Percentiles rank a stretch among this genome's conserved stretches.
These are phyloP conservation scores for Candida vaughaniae DNA, from an alignment of 805 yeast species.

Conservation along the genomic window DNA sequence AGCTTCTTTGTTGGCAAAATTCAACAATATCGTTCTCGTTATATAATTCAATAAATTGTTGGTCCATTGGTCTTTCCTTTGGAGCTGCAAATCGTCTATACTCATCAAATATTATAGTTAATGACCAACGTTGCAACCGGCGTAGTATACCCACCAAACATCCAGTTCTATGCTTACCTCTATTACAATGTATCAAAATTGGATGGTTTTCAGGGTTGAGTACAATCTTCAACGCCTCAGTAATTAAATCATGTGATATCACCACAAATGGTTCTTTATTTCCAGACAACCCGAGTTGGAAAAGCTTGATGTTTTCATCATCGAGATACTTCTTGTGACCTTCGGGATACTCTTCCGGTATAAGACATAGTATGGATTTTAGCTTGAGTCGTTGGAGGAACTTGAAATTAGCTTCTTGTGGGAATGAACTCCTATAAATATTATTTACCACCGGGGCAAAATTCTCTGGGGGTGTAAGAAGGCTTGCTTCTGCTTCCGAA, in stretches of 20 bases:
- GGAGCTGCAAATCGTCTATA: conserved; percentile 94
- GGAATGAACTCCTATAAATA: conserved; percentile 87
- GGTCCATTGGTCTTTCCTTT: conserved; percentile 92
- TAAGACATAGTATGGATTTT: conserved; percentile 75
- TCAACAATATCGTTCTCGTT: conserved; percentile 61
- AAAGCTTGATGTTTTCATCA: conserved; percentile 61
- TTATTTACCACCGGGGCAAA: conserved; percentile 74
- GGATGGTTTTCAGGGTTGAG: conserved; percentile 89
- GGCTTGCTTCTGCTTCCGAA: conserved; percentile 10
- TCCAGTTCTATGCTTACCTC: conserved; percentile 97
- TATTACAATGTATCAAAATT: conserved; percentile 86
- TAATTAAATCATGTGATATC: conserved; percentile 61
- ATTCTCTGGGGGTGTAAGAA: conserved; percentile 78
- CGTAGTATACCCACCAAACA: conserved; percentile 92
- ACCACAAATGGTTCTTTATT: conserved; percentile 93
- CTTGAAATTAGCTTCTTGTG: conserved; percentile 76
- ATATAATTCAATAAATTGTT: conserved; percentile 90
- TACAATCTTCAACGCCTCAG: conserved; percentile 78
- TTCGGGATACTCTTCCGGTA: conserved; percentile 88
- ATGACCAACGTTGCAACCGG: conserved; percentile 86
- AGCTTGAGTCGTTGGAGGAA: conserved; percentile 63
- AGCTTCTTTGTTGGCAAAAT: conserved; percentile 49
- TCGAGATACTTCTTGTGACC: conserved; percentile 67
- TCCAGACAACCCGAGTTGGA: conserved; percentile 91
- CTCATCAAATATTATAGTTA: conserved; percentile 93